Conservation (phyloP, 78 protist species). For the Dictyostelium firmibasis region DNA sequence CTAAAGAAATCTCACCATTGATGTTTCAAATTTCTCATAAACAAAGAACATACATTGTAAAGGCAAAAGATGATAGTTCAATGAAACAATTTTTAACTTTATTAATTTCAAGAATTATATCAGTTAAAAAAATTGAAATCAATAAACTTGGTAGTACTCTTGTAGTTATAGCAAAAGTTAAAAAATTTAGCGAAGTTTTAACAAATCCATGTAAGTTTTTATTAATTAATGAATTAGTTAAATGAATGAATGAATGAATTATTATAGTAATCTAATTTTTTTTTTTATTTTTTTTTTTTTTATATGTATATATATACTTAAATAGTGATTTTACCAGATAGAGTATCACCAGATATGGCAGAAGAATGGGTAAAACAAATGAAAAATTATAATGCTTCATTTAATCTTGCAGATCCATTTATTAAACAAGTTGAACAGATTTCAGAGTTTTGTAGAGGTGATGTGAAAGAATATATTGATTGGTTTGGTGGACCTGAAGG, state of each 20-base stretch:
- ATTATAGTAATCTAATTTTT: neutral
- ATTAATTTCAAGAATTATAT: constrained; percentile 5
- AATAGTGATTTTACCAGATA: constrained; percentile 52
- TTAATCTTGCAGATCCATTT: constrained; percentile 29
- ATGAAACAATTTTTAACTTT: constrained; percentile 36
- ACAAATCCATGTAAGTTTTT: constrained; percentile 33
- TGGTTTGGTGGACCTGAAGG: constrained; percentile 74
- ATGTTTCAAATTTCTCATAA: constrained; percentile 56
- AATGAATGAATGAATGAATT: too few species aligned
- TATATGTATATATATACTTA: too few species aligned
- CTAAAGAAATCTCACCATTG: constrained; percentile 12
- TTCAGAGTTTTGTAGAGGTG: constrained; percentile 46
- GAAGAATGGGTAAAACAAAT: constrained; percentile 58
- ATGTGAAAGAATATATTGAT: constrained; percentile 33
- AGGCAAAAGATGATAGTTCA: constrained; percentile 43
- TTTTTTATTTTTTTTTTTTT: neutral
- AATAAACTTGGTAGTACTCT: neutral
- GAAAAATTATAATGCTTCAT: constrained; percentile 19
- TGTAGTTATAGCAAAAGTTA: neutral
- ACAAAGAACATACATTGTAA: constrained; percentile 12
- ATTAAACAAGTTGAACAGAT: constrained; percentile 55
- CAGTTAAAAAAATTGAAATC: neutral
- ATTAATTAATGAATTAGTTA: too few species aligned
- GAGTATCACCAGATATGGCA: constrained; percentile 64
- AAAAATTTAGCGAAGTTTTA: neutral